Percentiles rank a stretch among this genome's conserved stretches.
Conservation (phyloP, 179 eudicot species). For the Gypsophila paniculata region DNA sequence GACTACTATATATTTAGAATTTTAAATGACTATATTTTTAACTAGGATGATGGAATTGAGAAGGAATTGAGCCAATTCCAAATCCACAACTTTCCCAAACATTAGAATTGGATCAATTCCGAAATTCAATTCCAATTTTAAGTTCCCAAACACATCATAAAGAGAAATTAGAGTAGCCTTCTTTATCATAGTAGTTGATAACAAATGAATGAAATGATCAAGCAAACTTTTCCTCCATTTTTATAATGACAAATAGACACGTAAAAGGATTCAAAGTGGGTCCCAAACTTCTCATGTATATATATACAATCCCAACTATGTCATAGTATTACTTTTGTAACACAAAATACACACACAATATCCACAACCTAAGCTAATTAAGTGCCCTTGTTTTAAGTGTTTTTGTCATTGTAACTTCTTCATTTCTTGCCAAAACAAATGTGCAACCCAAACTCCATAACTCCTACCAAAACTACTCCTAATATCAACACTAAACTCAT, state of each 20-base stretch:
- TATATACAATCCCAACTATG: conserved; percentile 21
- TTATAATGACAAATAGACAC: conserved; percentile 15
- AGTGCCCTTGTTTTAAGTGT: neutral
- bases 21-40: too few relatives aligned
- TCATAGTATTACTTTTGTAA: conserved; percentile 21
- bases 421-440: conserved; percentile 14
- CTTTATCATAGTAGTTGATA: neutral
- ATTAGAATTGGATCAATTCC: too few relatives aligned
- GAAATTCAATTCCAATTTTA: too few relatives aligned
- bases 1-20: too few relatives aligned
- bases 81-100: too few relatives aligned
- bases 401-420: neutral
- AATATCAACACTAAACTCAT: conserved; percentile 36
- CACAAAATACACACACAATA: conserved; percentile 30
- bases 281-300: conserved; percentile 3
- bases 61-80: too few relatives aligned
- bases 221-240: conserved; percentile 11
- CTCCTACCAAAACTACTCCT: conserved; percentile 46
- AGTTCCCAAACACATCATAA: too few relatives aligned
- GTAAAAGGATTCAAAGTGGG: conserved; percentile 4
- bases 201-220: too few relatives aligned
- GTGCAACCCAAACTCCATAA: conserved; percentile 53
- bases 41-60: too few relatives aligned
- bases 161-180: too few relatives aligned
- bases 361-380: neutral